Evolutionary conservation across 2,329 filamentous ascomycete genomes (phyloP), one percentile per base, ranked within the genome.

Genomic region (Pezizomycotina sp.): DNA sequence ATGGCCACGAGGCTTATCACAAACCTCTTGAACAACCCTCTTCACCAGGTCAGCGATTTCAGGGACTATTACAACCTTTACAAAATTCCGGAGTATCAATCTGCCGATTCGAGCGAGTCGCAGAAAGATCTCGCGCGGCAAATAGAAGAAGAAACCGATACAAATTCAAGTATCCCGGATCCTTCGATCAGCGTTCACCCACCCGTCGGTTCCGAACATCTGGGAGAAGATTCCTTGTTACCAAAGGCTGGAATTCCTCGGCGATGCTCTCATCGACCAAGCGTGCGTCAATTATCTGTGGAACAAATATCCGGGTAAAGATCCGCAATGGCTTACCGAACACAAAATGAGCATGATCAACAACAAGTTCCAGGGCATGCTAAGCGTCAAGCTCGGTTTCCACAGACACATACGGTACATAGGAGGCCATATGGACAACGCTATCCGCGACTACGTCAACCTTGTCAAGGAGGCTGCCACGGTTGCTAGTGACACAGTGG

Each of bases 281-380:
- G 77, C 66, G 7, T 81, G 77, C 50, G 75, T 95, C 36, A 77
- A 84, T 49, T 73, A 80, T 49, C 65, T 98, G 3, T 95, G 82
- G 58, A 66, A 73, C 48, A 65, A 63, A 3, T 82, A 78, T 49
- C 82, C 83, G 0, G 62, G 70, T 33, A 79, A 77, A 39, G 83
- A 92, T 51, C 86, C 89, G 0, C 84, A 95, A 55, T 95, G 86
- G 86, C 64, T 98, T 41, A 95, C 89, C 0, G 89, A 95, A 58
- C 86, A 95, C 64, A 95, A 95, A 60, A 93, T 91, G 74, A 82
- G 84, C n/a, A 93, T 98, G 80, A 84, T 89, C 0, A 89, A 81
- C 34, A 98, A 98, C 60, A 83, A 84, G 43, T 98, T 95, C 53
- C 66, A 93, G 1, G 82, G 79, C 1, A 80, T 74, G 12, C 62